Percentiles rank a stretch among this genome's conserved stretches.
Conservation (phyloP, 176 grass and related monocot genomes). For the Lolium perenne region DNA sequence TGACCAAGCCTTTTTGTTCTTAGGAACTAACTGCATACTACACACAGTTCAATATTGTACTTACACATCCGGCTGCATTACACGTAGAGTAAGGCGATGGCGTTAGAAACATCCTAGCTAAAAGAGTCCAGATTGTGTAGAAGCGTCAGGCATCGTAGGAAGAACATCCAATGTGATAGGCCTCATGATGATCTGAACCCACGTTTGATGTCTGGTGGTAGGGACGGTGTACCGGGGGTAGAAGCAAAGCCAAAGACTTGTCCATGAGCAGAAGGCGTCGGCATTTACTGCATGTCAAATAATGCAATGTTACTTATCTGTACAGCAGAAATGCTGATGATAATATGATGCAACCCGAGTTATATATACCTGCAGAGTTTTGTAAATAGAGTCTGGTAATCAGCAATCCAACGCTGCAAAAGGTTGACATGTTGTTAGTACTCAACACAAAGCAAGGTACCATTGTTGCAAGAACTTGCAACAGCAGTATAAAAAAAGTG, state of each 20-base stretch:
- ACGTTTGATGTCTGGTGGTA: conserved; percentile 59
- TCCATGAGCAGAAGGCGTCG: conserved; percentile 71
- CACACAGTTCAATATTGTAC: neutral
- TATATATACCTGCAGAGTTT: conserved; percentile 81
- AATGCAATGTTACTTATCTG: conserved; percentile 37
- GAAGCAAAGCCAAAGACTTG: conserved; percentile 82
- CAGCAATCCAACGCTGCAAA: conserved; percentile 81
- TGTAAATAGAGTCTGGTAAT: conserved; percentile 80
- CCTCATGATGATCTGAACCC: conserved; percentile 65
- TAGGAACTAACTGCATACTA: conserved; percentile 14
- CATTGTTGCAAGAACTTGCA: conserved; percentile 9
- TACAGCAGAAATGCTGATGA: conserved; percentile 31
- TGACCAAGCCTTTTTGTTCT: neutral
- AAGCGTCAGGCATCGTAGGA: conserved; percentile 60
- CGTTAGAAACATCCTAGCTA: conserved; percentile 40
- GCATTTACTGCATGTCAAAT: conserved; percentile 79
- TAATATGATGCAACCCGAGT: neutral
- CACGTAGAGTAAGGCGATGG: conserved; percentile 35
- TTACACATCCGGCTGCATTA: conserved; percentile 28
- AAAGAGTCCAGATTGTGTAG: neutral
- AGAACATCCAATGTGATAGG: conserved; percentile 95
- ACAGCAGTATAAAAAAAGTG: neutral
- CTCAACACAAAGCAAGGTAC: conserved; percentile 11
- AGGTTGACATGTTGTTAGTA: conserved; percentile 44
- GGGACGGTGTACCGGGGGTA: conserved; percentile 78